These are phyloP conservation scores for Ceratocystis huliohia DNA, from an alignment of 2,329 filamentous ascomycete genomes.

Conservation along the genomic window DNA sequence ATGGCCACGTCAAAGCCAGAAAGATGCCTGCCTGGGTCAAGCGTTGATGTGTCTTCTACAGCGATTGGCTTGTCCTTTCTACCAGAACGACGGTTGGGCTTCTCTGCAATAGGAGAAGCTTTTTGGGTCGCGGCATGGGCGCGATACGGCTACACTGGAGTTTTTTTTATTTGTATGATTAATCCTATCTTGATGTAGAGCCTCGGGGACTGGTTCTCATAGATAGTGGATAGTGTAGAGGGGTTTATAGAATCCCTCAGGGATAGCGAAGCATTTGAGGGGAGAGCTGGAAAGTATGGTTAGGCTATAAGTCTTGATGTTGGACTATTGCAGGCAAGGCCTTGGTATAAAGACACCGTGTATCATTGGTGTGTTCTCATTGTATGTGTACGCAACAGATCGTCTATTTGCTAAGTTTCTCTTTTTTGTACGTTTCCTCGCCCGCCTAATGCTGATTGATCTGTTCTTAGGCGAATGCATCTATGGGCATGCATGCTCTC, in stretches of 20 bases:
- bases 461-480: no score
- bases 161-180: conserved; percentile 7
- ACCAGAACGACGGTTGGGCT: neutral
- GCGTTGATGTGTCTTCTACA: conserved; percentile 34
- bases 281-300: neutral
- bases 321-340: neutral
- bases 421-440: neutral
- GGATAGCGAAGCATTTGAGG: neutral
- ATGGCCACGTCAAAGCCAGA: conserved; percentile 86
- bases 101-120: neutral
- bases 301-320: neutral
- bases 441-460: neutral
- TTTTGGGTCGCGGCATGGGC: neutral
- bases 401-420: neutral
- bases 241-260: neutral
- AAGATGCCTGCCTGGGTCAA: conserved; percentile 99
- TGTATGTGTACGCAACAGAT: conserved; percentile 12
- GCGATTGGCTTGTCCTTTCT: neutral
- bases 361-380: conserved; percentile 11
- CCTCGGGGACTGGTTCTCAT: neutral
- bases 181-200: neutral
- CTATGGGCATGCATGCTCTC: no score
- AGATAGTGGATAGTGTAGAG: neutral
- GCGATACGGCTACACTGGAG: neutral
- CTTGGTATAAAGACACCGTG: conserved; percentile 3